Conservation (phyloP, 208 protist species). For the Leishmania tarentolae region DNA sequence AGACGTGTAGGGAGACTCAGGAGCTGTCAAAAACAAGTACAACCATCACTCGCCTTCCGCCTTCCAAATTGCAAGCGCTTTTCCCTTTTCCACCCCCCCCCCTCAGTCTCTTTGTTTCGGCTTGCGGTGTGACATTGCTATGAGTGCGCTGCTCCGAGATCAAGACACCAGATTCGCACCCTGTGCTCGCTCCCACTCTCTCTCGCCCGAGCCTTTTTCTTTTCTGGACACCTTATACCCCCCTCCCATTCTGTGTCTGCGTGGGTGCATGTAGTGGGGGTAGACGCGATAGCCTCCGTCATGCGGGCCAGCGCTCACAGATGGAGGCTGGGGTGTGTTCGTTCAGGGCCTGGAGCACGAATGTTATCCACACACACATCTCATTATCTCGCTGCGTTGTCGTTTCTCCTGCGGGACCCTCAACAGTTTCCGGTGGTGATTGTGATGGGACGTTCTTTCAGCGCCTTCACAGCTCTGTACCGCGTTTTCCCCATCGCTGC, state of each 20-base stretch:
- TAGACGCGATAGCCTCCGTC: background rate
- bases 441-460: slow-evolving; percentile 19
- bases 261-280: background rate
- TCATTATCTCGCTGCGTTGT: background rate
- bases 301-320: background rate
- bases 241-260: background rate
- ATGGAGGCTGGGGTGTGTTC: background rate
- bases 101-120: slow-evolving; percentile 11
- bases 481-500: slow-evolving; percentile 15
- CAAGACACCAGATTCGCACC: background rate
- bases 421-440: slow-evolving; percentile 22
- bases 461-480: slow-evolving; percentile 18
- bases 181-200: background rate
- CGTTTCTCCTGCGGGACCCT: slow-evolving; percentile 6
- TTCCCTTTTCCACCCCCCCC: slow-evolving; percentile 5
- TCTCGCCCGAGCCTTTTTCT: background rate
- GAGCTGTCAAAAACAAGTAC: background rate
- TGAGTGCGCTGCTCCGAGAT: background rate
- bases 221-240: background rate
- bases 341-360: background rate
- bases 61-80: background rate
- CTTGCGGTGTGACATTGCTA: background rate
- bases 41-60: too few relatives aligned
- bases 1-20: background rate
- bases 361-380: background rate